Conservation (phyloP, 176 grass and related monocot species). For the Aegilops longissima region DNA sequence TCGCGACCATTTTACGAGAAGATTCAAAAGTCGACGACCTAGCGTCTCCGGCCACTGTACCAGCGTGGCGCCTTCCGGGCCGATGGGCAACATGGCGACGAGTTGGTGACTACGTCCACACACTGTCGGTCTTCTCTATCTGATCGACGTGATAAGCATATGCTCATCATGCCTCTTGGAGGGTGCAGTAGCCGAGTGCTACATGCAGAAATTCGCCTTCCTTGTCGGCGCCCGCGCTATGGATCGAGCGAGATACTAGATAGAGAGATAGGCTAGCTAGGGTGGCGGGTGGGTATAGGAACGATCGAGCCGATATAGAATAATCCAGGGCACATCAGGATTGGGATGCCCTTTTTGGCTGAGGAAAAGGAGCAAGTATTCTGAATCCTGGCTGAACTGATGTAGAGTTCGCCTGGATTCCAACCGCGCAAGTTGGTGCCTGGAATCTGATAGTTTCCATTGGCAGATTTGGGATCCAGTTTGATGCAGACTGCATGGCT, state of each 20-base stretch:
- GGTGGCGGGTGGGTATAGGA: conserved; percentile 5
- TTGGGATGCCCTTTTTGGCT: not conserved
- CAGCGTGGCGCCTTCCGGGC: not conserved
- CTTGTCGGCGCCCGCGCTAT: not conserved
- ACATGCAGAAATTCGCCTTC: conserved; percentile 1
- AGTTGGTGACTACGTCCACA: not conserved
- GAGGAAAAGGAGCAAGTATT: conserved; percentile 21
- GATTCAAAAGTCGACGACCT: not conserved
- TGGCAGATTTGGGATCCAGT: conserved; percentile 41
- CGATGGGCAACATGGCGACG: not conserved
- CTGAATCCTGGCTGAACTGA: conserved; percentile 21
- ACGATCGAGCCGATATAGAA: not conserved
- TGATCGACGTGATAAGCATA: not conserved
- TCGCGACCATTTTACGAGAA: not conserved
- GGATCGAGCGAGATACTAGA: not conserved
- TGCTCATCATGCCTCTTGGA: not conserved
- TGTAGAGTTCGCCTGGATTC: conserved; percentile 38
- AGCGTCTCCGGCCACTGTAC: not conserved
- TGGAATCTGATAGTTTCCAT: conserved; percentile 27
- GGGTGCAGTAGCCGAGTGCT: not conserved
- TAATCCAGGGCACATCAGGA: conserved; percentile 1
- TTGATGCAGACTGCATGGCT: conserved; percentile 10
- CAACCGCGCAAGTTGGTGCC: conserved; percentile 25
- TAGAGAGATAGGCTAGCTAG: conserved; percentile 16
- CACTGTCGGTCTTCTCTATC: not conserved